These are phyloP conservation scores for Medicago ruthenica DNA, from an alignment of 306 rosid genomes.

Conservation along the genomic window DNA sequence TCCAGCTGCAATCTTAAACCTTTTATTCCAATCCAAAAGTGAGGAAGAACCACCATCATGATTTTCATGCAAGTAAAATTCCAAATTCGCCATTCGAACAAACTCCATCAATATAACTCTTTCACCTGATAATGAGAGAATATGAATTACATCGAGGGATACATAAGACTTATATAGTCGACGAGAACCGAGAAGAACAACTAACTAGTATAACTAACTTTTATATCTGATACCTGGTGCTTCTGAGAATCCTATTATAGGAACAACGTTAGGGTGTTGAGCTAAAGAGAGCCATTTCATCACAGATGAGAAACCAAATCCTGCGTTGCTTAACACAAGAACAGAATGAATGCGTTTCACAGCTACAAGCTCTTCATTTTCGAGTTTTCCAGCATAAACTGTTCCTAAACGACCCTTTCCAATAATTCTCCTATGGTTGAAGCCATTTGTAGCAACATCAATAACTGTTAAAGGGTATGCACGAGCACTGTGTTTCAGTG, in stretches of 20 bases:
- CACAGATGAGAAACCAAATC: constrained; percentile 67
- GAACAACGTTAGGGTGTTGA: constrained; percentile 77
- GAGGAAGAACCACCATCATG: constrained; percentile 54
- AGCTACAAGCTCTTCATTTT: constrained; percentile 55
- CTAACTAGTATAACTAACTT: not conserved
- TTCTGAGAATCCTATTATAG: constrained; percentile 80
- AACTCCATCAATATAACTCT: constrained; percentile 75
- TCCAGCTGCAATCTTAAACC: constrained; percentile 75
- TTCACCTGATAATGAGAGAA: constrained; percentile 52
- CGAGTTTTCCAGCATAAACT: constrained; percentile 68
- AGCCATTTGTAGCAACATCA: constrained; percentile 79
- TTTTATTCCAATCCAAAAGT: constrained; percentile 63
- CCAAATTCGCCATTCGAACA: constrained; percentile 61
- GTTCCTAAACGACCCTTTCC: constrained; percentile 85
- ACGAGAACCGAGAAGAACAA: not conserved
- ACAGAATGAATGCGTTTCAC: constrained; percentile 74
- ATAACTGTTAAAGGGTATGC: constrained; percentile 59
- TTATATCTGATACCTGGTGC: constrained; percentile 54
- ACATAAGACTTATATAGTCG: not conserved
- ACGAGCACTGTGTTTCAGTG: constrained; percentile 54
- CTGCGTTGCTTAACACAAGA: constrained; percentile 78
- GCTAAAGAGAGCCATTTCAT: constrained; percentile 70
- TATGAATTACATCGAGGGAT: not conserved
- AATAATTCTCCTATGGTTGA: constrained; percentile 66
- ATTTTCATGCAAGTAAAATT: constrained; percentile 71